Evolutionary conservation across 2,329 filamentous ascomycete genomes (phyloP), one percentile per base, ranked within the genome.

Genomic region (Onygenales sp.): DNA sequence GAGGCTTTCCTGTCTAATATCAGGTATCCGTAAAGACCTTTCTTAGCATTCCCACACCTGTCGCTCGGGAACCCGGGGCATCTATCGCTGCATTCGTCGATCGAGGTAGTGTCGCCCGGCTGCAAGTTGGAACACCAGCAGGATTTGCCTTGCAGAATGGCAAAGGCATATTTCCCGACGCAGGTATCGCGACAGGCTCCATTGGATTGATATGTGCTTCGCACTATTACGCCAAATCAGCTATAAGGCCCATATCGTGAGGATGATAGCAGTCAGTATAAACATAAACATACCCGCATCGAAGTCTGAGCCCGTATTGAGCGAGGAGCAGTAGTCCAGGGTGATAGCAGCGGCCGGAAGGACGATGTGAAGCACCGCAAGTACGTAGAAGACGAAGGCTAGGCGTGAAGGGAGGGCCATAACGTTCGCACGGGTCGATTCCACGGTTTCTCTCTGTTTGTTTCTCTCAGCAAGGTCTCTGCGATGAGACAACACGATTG

Each of bases 91-190:
- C 75, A 77, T 5, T 70, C 57, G 1, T 62, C 61, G 3, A 63
- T 61, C 45, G 62, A 66, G 6, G 66, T 65, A 6, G 65, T 68
- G 39, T 65, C 56, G 6, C 67, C 64, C 2, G 75, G 75, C 10
- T 63, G 65, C 50, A 74, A 70, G 54, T 77, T 71, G 7, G 74
- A 73, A 60, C 75, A 77, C 74, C 75, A 77, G 61, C 75, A 77
- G 14, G 64, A 62, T 51, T 71, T 67, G n/a, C 64, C 70, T 58
- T 74, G 72, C 8, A 77, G 53, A 39, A 77, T 65, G 11, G 68
- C 74, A 54, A 75, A 73, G 2, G 73, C 74, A 58, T 74, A 77
- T 34, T 66, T 61, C 21, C 58, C 59, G 40, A 61, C 59, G 59
- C 75, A 77, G 36, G 65, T 67, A 0, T 56, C 49, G 42, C 63